Percentiles rank a stretch among this genome's conserved stretches.
Conservation (phyloP, 306 rosid species). For the Corylus americana region DNA sequence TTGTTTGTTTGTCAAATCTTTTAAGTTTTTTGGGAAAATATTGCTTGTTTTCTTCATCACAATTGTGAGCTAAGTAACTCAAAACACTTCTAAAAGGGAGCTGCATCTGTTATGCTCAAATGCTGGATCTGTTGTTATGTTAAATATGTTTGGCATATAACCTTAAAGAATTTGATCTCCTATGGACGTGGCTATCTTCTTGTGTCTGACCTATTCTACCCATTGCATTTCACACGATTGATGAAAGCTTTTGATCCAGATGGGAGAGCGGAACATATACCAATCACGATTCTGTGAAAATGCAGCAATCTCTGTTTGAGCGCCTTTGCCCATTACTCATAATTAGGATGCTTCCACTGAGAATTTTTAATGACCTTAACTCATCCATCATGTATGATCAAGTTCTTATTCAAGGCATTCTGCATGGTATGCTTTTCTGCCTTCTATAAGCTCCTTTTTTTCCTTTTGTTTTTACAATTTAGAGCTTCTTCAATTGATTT, state of each 20-base stretch:
- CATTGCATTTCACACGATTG: constrained; percentile 48
- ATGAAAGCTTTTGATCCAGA: constrained; percentile 52
- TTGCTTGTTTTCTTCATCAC: constrained; percentile 1
- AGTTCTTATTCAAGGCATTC: constrained; percentile 41
- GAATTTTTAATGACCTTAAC: constrained; percentile 64
- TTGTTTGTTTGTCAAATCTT: constrained; percentile 10
- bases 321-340: constrained; percentile 88
- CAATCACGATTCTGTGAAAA: constrained; percentile 49
- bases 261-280: constrained; percentile 47
- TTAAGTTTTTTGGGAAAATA: constrained; percentile 9
- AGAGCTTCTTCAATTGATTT: constrained; percentile 1
- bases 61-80: constrained; percentile 9
- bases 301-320: constrained; percentile 72
- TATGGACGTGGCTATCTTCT: constrained; percentile 21
- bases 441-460: constrained; percentile 11
- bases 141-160: not conserved
- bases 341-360: constrained; percentile 85
- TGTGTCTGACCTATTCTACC: constrained; percentile 17
- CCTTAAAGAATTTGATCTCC: constrained; percentile 12
- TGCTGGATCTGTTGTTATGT: constrained; percentile 1
- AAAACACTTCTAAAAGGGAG: constrained; percentile 9
- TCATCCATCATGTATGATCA: constrained; percentile 65
- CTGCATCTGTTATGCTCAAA: not conserved
- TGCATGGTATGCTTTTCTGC: constrained; percentile 42
- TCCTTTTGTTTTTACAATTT: not conserved